Percentiles rank a stretch among this genome's conserved stretches.
These are phyloP conservation scores for Pythium coloratum DNA, from an alignment of 352 stramenopile genomes.

Conservation along the genomic window DNA sequence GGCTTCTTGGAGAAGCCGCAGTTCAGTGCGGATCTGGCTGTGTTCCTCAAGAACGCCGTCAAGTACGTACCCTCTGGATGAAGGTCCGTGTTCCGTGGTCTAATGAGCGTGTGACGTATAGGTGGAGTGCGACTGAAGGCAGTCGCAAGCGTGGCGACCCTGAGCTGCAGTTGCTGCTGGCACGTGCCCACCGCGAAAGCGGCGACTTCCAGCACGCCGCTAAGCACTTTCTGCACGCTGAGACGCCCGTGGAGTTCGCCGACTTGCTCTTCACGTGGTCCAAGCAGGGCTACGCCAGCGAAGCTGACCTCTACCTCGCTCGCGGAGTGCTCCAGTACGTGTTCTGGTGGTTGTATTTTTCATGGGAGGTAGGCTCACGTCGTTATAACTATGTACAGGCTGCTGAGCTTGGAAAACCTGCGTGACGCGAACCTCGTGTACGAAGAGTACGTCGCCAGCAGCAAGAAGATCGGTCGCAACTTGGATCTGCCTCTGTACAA, in stretches of 20 bases:
- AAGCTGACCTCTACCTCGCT: conserved; percentile 78
- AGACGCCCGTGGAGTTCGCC: conserved; percentile 68
- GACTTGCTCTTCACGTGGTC: conserved; percentile 78
- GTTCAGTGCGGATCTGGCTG: conserved; percentile 64
- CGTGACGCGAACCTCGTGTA: conserved; percentile 83
- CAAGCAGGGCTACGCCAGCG: conserved; percentile 69
- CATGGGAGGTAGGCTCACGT: conserved; percentile 9
- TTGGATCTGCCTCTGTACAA: conserved; percentile 80
- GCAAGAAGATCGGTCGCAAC: conserved; percentile 37
- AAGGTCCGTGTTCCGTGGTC: background rate
- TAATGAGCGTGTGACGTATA: conserved; percentile 16
- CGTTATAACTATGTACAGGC: conserved; percentile 29
- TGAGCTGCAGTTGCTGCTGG: conserved; percentile 71
- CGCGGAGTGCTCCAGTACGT: conserved; percentile 80
- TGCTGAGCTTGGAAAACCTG: conserved; percentile 85
- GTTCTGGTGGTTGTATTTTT: background rate
- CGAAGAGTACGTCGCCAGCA: conserved; percentile 60
- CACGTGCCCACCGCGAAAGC: conserved; percentile 49
- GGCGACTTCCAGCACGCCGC: conserved; percentile 62
- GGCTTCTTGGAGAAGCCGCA: conserved; percentile 65
- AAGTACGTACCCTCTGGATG: conserved; percentile 40
- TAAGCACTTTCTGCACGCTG: conserved; percentile 82
- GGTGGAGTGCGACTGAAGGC: conserved; percentile 68
- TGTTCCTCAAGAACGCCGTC: conserved; percentile 79
- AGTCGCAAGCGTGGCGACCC: conserved; percentile 75